Conservation (phyloP, 2,329 filamentous ascomycete species). For the Penicillium paneum region DNA sequence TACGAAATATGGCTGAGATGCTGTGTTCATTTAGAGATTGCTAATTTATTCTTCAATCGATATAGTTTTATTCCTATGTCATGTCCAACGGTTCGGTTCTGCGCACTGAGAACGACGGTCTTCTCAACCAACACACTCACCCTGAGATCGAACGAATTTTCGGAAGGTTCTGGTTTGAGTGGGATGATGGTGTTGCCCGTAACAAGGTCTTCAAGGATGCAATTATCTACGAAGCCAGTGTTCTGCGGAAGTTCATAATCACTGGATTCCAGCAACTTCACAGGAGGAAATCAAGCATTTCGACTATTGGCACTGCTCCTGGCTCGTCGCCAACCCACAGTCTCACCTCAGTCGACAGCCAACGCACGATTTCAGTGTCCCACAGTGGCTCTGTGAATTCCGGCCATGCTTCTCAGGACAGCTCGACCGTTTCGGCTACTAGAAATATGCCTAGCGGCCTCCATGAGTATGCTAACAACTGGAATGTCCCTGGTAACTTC, state of each 20-base stretch:
- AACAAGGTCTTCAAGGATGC: conserved; percentile 1
- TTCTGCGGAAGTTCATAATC: conserved; percentile 8
- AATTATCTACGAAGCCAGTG: not conserved
- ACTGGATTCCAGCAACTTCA: conserved; percentile 5
- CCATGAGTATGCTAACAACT: not conserved
- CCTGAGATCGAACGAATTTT: not conserved
- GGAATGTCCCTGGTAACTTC: not conserved
- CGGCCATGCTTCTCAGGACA: not conserved
- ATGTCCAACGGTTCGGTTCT: not conserved
- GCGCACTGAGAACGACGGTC: not conserved
- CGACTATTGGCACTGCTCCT: conserved; percentile 2
- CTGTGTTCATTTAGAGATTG: not conserved
- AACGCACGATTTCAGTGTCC: not conserved
- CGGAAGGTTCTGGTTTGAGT: conserved; percentile 11
- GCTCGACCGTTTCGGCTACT: not conserved
- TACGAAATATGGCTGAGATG: conserved; percentile 14
- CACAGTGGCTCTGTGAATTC: not conserved
- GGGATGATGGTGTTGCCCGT: not conserved
- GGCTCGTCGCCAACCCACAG: not conserved
- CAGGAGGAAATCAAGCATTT: not conserved
- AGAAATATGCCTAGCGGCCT: not conserved
- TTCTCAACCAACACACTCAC: not conserved
- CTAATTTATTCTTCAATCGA: conserved; percentile 2
- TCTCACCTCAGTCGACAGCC: not conserved
- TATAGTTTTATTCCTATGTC: conserved; percentile 11